Percentiles rank a stretch among this genome's conserved stretches.
Conservation (phyloP, 176 grass and related monocot genomes). For the Triticum aestivum region IWGSC_CS_RefSeq_v2.1 NC_057809.1:15056697-15057196, state of each 20-base stretch:
- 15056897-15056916: slow-evolving; percentile 69
- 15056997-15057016: slow-evolving; percentile 24
- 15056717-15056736: slow-evolving; percentile 28
- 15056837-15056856: slow-evolving; percentile 30
- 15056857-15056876: slow-evolving; percentile 31
- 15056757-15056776: slow-evolving; percentile 66
- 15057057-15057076: slow-evolving; percentile 44
- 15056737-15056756: slow-evolving; percentile 42
- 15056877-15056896: slow-evolving; percentile 52
- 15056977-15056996: slow-evolving; percentile 12
- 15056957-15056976: slow-evolving; percentile 45
- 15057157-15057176: slow-evolving; percentile 60
- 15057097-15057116: slow-evolving; percentile 74
- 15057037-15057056: slow-evolving; percentile 49
- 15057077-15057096: slow-evolving; percentile 71
- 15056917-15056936: slow-evolving; percentile 55
- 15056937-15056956: slow-evolving; percentile 50
- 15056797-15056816: slow-evolving; percentile 75
- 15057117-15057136: slow-evolving; percentile 46
- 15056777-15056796: slow-evolving; percentile 60
- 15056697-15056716: neutral
- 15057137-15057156: slow-evolving; percentile 60
- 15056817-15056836: slow-evolving; percentile 41
- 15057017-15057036: slow-evolving; percentile 71
- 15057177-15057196: slow-evolving; percentile 84